phyloP scores from a whole-genome alignment of 73 alveolate species.

The Uronychia setigera region DNA sequence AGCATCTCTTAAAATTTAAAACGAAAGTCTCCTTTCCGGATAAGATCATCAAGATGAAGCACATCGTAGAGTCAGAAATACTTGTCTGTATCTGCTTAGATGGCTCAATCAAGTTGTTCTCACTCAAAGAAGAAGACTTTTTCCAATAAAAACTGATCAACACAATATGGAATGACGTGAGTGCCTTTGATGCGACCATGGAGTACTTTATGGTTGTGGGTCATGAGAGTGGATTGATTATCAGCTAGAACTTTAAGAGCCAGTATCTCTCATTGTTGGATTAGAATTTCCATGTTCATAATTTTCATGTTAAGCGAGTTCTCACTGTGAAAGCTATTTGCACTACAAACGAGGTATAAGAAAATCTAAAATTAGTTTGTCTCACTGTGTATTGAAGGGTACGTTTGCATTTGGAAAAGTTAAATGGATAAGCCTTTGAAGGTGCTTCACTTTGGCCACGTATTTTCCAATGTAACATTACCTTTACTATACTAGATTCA shows the following conservation, averaged over 20 bases:
- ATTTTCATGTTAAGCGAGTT: neutral
- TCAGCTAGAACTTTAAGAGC: neutral
- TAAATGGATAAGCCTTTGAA: neutral
- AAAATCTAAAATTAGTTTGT: neutral
- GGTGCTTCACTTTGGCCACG: neutral
- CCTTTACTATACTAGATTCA: neutral
- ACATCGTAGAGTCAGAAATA: neutral
- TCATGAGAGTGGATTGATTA: neutral
- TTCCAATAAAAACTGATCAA: no score
- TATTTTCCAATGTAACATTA: neutral
- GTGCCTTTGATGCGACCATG: neutral
- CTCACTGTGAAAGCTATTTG: neutral
- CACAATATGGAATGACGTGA: neutral
- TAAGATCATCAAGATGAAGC: neutral
- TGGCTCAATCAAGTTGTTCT: neutral
- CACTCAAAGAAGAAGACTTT: neutral
- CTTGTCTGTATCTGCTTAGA: neutral
- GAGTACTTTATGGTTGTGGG: neutral
- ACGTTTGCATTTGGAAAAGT: neutral
- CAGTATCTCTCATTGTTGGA: neutral
- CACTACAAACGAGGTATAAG: neutral
- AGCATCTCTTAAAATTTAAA: no score
- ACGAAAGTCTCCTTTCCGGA: neutral
- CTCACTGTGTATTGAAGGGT: neutral
- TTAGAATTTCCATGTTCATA: neutral